Evolutionary conservation across 2,329 filamentous ascomycete genomes (phyloP).

Genomic region (Neonectria magnoliae): DNA sequence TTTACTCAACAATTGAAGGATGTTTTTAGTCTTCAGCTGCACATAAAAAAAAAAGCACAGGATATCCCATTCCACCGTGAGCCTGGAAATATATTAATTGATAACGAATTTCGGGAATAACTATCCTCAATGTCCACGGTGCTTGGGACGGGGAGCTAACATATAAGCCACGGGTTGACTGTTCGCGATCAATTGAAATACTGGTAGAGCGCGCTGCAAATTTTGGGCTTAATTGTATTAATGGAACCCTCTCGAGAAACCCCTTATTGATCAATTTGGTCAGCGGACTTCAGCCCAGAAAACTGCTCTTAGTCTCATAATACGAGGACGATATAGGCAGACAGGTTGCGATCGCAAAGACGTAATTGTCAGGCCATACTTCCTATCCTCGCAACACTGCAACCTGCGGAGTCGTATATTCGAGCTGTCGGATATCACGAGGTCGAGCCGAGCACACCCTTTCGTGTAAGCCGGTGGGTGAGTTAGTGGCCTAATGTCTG

Average conservation of each 20-base stretch:
- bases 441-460: constrained; percentile 10
- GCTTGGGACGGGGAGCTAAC: too few species aligned
- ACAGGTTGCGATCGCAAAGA: background rate
- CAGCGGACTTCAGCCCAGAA: background rate
- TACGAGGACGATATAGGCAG: background rate
- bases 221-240: background rate
- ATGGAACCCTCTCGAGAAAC: background rate
- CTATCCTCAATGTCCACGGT: too few species aligned
- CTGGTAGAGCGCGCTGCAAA: background rate
- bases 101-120: too few species aligned
- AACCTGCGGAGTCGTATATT: background rate
- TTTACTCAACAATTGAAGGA: too few species aligned
- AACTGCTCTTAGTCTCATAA: background rate
- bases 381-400: background rate
- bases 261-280: background rate
- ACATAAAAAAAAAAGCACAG: too few species aligned
- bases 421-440: constrained; percentile 8
- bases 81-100: too few species aligned
- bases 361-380: constrained; percentile 18
- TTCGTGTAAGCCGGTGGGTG: background rate
- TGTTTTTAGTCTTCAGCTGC: too few species aligned
- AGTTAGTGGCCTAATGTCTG: too few species aligned
- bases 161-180: too few species aligned
- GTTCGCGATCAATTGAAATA: too few species aligned
- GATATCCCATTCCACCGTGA: too few species aligned